A percentile compares a stretch with the other conserved stretches of the same genome.
phyloP scores from a whole-genome alignment of 176 grass and related monocot species.

The Poa annua region DNA sequence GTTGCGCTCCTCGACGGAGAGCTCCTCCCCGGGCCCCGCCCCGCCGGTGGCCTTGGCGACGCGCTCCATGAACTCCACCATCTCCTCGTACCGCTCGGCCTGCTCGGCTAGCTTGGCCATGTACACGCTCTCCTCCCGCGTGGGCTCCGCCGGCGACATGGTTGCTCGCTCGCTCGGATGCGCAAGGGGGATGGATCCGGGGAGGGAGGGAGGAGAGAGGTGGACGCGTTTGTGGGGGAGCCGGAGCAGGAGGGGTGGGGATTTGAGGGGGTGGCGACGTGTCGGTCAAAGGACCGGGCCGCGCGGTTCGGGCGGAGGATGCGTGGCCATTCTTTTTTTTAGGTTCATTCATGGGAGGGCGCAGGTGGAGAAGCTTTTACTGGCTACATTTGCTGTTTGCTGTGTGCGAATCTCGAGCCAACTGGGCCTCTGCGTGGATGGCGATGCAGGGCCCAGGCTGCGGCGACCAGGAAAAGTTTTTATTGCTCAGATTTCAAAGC shows the following conservation, averaged over 20 bases:
- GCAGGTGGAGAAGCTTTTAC: too few species aligned
- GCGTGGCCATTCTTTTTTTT: background rate
- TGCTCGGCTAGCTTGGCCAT: constrained; percentile 90
- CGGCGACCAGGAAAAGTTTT: too few species aligned
- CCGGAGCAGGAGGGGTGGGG: constrained; percentile 11
- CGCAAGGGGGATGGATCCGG: background rate
- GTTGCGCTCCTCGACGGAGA: constrained; percentile 87
- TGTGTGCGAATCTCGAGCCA: too few species aligned
- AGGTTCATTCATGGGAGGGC: too few species aligned
- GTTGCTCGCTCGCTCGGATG: background rate
- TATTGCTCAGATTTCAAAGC: too few species aligned
- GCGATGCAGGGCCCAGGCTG: too few species aligned
- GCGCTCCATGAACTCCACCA: constrained; percentile 94
- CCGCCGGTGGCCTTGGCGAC: constrained; percentile 62
- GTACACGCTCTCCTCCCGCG: constrained; percentile 87
- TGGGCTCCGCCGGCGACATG: constrained; percentile 64
- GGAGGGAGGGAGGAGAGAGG: background rate
- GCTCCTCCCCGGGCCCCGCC: constrained; percentile 57
- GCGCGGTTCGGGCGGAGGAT: background rate
- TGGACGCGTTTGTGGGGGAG: constrained; percentile 26
- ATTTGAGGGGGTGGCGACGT: constrained; percentile 51
- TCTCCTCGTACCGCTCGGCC: constrained; percentile 92
- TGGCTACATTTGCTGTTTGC: too few species aligned
- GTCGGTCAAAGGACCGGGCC: constrained; percentile 23
- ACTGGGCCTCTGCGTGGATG: too few species aligned